A percentile compares a stretch with the other conserved stretches of the same genome.
phyloP scores from a whole-genome alignment of 176 grass and related monocot genomes.

The Dactylis glomerata region DNA sequence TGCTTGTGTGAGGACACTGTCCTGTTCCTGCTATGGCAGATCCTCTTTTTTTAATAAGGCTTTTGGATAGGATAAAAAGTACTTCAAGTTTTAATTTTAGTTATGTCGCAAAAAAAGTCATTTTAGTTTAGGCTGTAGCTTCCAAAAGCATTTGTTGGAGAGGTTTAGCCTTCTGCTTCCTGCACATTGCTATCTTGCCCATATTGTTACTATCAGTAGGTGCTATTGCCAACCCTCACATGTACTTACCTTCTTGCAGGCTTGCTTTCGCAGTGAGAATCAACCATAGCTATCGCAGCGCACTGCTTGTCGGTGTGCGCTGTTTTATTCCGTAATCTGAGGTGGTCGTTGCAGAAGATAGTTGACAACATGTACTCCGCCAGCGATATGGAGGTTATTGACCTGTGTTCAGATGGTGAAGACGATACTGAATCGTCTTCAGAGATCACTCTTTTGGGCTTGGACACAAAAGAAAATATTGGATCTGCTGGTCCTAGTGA shows the following conservation, averaged over 20 bases:
- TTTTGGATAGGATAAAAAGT: background rate
- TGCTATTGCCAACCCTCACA: background rate
- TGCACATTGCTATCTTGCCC: background rate
- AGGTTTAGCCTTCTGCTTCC: background rate
- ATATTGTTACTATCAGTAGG: background rate
- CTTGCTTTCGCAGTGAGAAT: background rate
- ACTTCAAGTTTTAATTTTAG: background rate
- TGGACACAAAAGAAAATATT: slow-evolving; percentile 3
- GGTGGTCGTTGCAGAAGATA: background rate
- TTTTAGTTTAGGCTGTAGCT: background rate
- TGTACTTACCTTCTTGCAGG: slow-evolving; percentile 12
- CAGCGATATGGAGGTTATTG: slow-evolving; percentile 38
- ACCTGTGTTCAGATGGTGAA: slow-evolving; percentile 46
- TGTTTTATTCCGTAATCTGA: background rate
- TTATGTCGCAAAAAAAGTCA: too few relatives aligned
- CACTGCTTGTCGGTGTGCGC: background rate
- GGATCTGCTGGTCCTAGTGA: slow-evolving; percentile 9
- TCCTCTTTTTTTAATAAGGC: background rate
- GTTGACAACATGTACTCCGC: background rate
- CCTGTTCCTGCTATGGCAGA: background rate
- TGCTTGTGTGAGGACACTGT: background rate
- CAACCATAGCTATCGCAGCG: background rate
- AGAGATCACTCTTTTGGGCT: background rate
- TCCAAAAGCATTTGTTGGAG: background rate
- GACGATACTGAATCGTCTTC: background rate